Percentiles rank a stretch among this genome's conserved stretches.
Evolutionary conservation across 495 filamentous ascomycete species (phyloP).

Genomic region (Chaetomium fimeti): DNA sequence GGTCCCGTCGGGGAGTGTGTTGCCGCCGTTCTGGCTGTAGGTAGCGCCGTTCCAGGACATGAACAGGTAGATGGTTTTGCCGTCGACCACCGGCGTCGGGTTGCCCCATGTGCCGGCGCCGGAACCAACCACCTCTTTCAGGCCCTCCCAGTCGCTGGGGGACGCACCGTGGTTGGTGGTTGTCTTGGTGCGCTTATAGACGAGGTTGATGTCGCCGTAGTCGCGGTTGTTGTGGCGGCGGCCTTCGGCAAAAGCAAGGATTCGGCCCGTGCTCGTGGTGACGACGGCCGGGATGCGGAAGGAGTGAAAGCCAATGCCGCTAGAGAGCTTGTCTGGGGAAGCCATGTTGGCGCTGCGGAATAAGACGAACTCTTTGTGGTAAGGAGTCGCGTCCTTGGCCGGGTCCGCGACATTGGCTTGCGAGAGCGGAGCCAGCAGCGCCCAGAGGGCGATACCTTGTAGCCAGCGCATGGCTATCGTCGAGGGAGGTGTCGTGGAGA

Average conservation of each 20-base stretch:
- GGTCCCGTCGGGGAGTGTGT: conserved; percentile 1
- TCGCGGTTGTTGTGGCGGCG: conserved; percentile 9
- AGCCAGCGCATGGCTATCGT: neutral
- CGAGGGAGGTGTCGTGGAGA: neutral
- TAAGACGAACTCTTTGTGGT: conserved; percentile 12
- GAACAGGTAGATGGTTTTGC: conserved; percentile 8
- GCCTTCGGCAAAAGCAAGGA: conserved; percentile 7
- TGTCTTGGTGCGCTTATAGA: conserved; percentile 7
- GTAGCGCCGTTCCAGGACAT: conserved; percentile 1
- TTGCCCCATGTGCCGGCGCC: conserved; percentile 6
- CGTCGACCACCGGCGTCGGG: conserved; percentile 4
- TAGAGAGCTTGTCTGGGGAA: conserved; percentile 3
- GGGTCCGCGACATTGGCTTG: conserved; percentile 4
- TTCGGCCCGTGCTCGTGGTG: neutral
- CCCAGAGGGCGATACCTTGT: neutral
- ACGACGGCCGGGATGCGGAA: conserved; percentile 6
- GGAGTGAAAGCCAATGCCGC: conserved; percentile 6
- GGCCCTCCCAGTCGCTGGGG: neutral
- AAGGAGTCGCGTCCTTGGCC: neutral
- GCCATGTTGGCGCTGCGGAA: conserved; percentile 13
- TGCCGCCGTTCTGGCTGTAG: neutral
- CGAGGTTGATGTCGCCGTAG: conserved; percentile 10
- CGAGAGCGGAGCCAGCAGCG: neutral
- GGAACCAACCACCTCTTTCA: neutral
- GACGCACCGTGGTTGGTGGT: neutral